phyloP scores from a whole-genome alignment of 2,329 filamentous ascomycete genomes.

The Pyrenochaeta sp. region DNA sequence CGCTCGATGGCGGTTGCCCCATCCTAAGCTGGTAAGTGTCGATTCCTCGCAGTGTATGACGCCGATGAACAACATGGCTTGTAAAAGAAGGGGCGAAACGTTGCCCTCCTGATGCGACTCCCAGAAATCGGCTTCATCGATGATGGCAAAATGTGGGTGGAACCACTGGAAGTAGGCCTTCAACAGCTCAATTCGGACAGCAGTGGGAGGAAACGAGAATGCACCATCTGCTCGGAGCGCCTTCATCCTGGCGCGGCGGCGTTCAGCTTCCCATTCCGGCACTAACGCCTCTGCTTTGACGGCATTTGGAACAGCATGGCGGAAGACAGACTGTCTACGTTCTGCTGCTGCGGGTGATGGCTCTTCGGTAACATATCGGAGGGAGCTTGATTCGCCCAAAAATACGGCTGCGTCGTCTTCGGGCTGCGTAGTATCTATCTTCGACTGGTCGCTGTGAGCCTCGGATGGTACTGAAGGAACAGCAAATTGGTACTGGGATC shows the following conservation, averaged over 20 bases:
- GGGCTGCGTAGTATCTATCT: constrained; percentile 29
- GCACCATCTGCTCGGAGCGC: constrained; percentile 52
- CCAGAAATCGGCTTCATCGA: constrained; percentile 58
- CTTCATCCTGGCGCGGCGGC: constrained; percentile 47
- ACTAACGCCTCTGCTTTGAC: constrained; percentile 46
- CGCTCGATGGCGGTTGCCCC: constrained; percentile 59
- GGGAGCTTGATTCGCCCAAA: constrained; percentile 58
- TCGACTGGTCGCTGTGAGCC: constrained; percentile 10
- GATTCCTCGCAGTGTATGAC: constrained; percentile 62
- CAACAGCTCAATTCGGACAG: constrained; percentile 55
- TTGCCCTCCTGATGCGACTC: constrained; percentile 51
- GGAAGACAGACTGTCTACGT: constrained; percentile 23
- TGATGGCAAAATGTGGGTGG: constrained; percentile 64
- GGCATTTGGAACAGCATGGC: constrained; percentile 46
- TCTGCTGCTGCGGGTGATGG: constrained; percentile 42
- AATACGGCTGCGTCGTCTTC: constrained; percentile 47
- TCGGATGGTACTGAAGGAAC: constrained; percentile 22
- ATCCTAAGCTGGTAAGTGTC: constrained; percentile 56
- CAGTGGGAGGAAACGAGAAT: constrained; percentile 57
- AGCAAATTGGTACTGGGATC: constrained; percentile 21
- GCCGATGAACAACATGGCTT: constrained; percentile 64
- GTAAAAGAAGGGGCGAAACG: constrained; percentile 60
- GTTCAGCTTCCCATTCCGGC: constrained; percentile 47
- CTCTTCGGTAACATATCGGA: constrained; percentile 57
- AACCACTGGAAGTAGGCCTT: constrained; percentile 66